Percentiles rank a stretch among this genome's conserved stretches.
These are phyloP conservation scores for Epichloe festucae DNA, from an alignment of 2,329 filamentous ascomycete genomes.

Conservation along the genomic window DNA sequence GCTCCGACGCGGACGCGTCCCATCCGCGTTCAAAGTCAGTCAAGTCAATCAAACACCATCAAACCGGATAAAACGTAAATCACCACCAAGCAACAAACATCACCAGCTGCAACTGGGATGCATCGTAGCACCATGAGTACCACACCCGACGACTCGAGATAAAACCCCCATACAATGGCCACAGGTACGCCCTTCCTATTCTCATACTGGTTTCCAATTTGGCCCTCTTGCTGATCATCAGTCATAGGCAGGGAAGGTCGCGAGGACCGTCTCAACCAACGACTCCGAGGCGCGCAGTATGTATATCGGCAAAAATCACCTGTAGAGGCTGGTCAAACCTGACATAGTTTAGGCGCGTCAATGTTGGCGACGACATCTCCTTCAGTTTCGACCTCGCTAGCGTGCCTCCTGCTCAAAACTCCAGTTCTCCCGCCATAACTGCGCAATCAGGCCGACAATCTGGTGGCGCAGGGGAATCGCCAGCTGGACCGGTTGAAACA, in stretches of 20 bases:
- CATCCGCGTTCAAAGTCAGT: not conserved
- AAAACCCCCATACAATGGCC: not conserved
- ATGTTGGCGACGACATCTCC: slow-evolving; percentile 47
- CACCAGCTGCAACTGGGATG: not conserved
- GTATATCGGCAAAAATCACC: slow-evolving; percentile 10
- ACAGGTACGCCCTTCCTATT: not conserved
- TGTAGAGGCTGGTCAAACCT: not conserved
- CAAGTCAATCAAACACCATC: not conserved
- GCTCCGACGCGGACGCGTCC: slow-evolving; percentile 4
- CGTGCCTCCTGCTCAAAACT: slow-evolving; percentile 17
- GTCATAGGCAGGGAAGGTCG: slow-evolving; percentile 32
- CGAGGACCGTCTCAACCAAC: slow-evolving; percentile 50
- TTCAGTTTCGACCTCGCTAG: slow-evolving; percentile 41
- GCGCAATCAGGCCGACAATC: not conserved
- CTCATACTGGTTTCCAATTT: not conserved
- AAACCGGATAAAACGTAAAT: not conserved
- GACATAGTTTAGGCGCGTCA: slow-evolving; percentile 30
- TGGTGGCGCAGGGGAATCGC: not conserved
- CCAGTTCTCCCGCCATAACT: slow-evolving; percentile 5
- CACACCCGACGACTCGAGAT: not conserved
- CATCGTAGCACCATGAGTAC: not conserved
- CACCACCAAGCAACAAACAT: not conserved
- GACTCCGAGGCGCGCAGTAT: slow-evolving; percentile 52
- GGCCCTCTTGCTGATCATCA: not conserved
- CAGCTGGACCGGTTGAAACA: not conserved